phyloP scores from a whole-genome alignment of 257 asterid genomes.

The Hygrophila difformis region DNA sequence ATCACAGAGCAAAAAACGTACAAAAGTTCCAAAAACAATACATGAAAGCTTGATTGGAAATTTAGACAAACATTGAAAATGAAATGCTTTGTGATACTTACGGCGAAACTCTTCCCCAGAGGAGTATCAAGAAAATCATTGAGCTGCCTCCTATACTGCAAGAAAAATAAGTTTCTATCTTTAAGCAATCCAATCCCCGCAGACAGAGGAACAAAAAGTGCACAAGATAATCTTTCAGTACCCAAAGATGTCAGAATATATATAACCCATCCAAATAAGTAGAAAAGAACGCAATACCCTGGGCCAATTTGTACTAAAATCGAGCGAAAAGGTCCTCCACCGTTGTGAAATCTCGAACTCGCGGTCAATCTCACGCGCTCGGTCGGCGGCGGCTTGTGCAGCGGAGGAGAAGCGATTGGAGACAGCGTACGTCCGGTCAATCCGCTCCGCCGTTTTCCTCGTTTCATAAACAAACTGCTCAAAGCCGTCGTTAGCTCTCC shows the following conservation, averaged over 20 bases:
- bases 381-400: slow-evolving; percentile 54
- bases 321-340: slow-evolving; percentile 65
- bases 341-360: slow-evolving; percentile 59
- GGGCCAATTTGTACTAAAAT: slow-evolving; percentile 68
- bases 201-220: too few relatives aligned
- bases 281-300: slow-evolving; percentile 31
- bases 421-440: slow-evolving; percentile 69
- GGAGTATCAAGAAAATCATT: slow-evolving; percentile 71
- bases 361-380: slow-evolving; percentile 78
- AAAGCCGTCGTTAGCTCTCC: slow-evolving; percentile 75
- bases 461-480: slow-evolving; percentile 70
- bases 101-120: slow-evolving; percentile 69
- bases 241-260: too few relatives aligned
- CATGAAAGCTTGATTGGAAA: neutral
- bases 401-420: slow-evolving; percentile 41
- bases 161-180: neutral
- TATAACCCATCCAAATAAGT: too few relatives aligned
- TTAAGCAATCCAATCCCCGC: too few relatives aligned
- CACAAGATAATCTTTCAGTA: too few relatives aligned
- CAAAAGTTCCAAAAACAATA: neutral
- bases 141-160: slow-evolving; percentile 88
- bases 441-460: slow-evolving; percentile 77
- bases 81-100: slow-evolving; percentile 28
- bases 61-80: neutral
- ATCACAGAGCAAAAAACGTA: too few relatives aligned